A percentile compares a stretch with the other conserved stretches of the same genome.
These are phyloP conservation scores for Eleusine indica DNA, from an alignment of 176 grass and related monocot species.

Conservation along the genomic window DNA sequence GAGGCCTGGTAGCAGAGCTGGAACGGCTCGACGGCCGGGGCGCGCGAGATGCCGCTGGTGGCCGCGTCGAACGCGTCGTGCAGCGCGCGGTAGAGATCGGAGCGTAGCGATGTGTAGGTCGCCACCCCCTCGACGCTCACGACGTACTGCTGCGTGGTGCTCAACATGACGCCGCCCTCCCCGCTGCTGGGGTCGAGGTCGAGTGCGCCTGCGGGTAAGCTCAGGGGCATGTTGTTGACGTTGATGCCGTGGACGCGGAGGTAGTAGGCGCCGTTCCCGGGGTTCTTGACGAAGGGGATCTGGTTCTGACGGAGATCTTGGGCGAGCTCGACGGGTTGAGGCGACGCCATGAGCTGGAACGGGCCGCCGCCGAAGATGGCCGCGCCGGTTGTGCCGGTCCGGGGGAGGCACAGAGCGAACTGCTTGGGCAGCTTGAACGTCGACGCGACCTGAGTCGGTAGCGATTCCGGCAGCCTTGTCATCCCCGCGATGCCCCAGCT, in stretches of 20 bases:
- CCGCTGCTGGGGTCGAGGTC: background rate
- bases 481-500: slow-evolving; percentile 41
- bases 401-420: slow-evolving; percentile 56
- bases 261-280: slow-evolving; percentile 24
- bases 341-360: slow-evolving; percentile 18
- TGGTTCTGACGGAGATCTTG: background rate
- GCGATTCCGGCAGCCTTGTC: background rate
- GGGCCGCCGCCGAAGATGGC: slow-evolving; percentile 51
- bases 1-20: slow-evolving; percentile 33
- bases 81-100: slow-evolving; percentile 22
- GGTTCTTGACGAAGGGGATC: background rate
- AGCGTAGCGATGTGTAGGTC: slow-evolving; percentile 5
- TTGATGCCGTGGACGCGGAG: background rate
- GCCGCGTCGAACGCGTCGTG: background rate
- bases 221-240: background rate
- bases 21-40: slow-evolving; percentile 16
- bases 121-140: too few species aligned
- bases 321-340: background rate
- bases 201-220: background rate
- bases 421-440: slow-evolving; percentile 18
- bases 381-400: background rate
- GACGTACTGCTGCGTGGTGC: background rate
- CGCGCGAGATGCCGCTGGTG: background rate
- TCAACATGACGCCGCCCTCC: slow-evolving; percentile 15
- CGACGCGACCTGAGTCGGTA: slow-evolving; percentile 42